phyloP scores from a whole-genome alignment of 73 alveolate species.

The Paraurostyla sp. region DNA sequence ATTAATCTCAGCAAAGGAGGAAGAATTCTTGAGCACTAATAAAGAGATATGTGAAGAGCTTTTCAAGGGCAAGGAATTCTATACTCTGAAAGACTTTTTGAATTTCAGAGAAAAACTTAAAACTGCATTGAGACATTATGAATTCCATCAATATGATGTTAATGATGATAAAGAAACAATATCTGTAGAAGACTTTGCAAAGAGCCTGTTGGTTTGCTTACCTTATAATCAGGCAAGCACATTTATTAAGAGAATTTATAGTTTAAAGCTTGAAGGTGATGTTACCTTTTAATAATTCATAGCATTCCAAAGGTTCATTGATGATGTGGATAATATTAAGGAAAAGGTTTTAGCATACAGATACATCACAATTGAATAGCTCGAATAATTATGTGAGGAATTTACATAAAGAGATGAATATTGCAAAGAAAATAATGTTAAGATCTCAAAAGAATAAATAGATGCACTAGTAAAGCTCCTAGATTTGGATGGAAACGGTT shows the following conservation, averaged over 20 bases:
- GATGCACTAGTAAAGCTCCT: conserved; percentile 70
- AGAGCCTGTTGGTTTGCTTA: conserved; percentile 71
- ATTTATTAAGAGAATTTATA: conserved; percentile 67
- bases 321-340: conserved; percentile 67
- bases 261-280: conserved; percentile 62
- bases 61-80: conserved; percentile 60
- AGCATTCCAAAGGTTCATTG: conserved; percentile 75
- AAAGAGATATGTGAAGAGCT: conserved; percentile 7
- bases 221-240: conserved; percentile 45
- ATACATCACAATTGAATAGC: conserved; percentile 53
- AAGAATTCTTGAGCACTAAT: conserved; percentile 65
- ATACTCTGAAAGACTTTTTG: conserved; percentile 56
- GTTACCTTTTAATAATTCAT: conserved; percentile 70
- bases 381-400: conserved; percentile 50
- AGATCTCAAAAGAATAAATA: conserved; percentile 58
- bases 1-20: conserved; percentile 65
- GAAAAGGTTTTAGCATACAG: conserved; percentile 62
- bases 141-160: conserved; percentile 75
- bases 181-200: conserved; percentile 82
- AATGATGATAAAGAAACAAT: conserved; percentile 70
- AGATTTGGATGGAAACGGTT: conserved; percentile 79
- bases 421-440: conserved; percentile 49
- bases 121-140: conserved; percentile 70
- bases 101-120: conserved; percentile 44
- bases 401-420: conserved; percentile 44